A percentile compares a stretch with the other conserved stretches of the same genome.
Conservation (phyloP, 257 asterid species). For the Solanum tarapatanum region DNA sequence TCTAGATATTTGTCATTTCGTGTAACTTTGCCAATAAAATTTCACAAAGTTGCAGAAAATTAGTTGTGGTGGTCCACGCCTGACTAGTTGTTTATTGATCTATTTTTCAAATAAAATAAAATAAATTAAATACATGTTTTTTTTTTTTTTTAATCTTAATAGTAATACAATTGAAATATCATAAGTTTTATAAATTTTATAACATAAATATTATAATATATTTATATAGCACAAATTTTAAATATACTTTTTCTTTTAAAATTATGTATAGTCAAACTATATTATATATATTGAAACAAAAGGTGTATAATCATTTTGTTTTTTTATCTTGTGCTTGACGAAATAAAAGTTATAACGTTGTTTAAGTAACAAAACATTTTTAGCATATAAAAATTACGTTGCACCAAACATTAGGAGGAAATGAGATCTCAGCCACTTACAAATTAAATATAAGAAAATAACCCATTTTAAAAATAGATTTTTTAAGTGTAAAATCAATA, state of each 20-base stretch:
- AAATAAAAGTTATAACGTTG: too few species aligned
- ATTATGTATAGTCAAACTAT: not conserved
- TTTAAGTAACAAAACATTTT: too few species aligned
- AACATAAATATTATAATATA: not conserved
- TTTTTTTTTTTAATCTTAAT: not conserved
- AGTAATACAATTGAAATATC: not conserved
- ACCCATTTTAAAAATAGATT: too few species aligned
- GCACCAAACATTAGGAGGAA: too few species aligned
- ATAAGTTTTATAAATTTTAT: not conserved
- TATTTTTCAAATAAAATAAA: not conserved
- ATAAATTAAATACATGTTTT: not conserved
- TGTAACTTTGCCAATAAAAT: too few species aligned
- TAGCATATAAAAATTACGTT: not conserved
- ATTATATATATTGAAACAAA: not conserved
- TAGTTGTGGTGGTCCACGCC: not conserved
- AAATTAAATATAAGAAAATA: too few species aligned
- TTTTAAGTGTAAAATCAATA: too few species aligned
- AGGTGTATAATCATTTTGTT: not conserved
- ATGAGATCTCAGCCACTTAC: too few species aligned
- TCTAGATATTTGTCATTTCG: too few species aligned
- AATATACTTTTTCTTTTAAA: not conserved
- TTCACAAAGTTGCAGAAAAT: not conserved
- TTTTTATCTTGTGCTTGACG: not conserved
- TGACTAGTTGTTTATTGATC: not conserved
- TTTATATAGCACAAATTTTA: not conserved